phyloP scores from a whole-genome alignment of 345 rosid genomes.

The Erodium maritimum region DNA sequence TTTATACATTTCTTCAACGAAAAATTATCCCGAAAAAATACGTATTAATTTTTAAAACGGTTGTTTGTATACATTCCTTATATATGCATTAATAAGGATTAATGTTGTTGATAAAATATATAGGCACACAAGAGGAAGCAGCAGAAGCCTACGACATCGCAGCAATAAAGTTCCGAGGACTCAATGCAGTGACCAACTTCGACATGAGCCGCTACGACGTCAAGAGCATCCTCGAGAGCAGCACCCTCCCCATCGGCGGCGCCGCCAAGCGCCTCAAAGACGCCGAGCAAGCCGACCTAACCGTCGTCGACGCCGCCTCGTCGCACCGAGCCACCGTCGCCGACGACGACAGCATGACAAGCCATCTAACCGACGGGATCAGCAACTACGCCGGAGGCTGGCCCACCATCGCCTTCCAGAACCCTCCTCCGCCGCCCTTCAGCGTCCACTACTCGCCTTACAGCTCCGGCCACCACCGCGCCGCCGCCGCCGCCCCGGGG shows the following conservation, averaged over 20 bases:
- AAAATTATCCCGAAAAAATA: too few relatives aligned
- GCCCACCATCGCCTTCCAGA: conserved; percentile 40
- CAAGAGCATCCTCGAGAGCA: conserved; percentile 74
- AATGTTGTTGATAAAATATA: not conserved
- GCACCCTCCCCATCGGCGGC: conserved; percentile 59
- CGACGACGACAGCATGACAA: conserved; percentile 6
- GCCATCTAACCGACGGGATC: conserved; percentile 18
- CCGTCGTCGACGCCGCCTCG: conserved; percentile 8
- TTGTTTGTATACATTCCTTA: too few relatives aligned
- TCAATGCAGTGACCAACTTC: conserved; percentile 94
- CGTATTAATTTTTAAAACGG: too few relatives aligned
- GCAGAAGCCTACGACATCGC: conserved; percentile 98
- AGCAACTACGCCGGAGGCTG: conserved; percentile 16
- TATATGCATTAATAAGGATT: not conserved
- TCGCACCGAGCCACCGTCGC: conserved; percentile 1
- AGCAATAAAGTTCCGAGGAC: conserved; percentile 84
- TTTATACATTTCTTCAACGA: too few relatives aligned
- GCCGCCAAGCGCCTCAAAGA: conserved; percentile 59
- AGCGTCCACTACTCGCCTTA: conserved; percentile 25
- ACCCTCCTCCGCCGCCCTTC: conserved; percentile 18
- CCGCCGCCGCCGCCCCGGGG: conserved; percentile 30
- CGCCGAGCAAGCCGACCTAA: conserved; percentile 28
- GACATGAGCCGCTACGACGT: conserved; percentile 85
- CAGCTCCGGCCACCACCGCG: conserved; percentile 20
- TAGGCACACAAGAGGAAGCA: conserved; percentile 94